A percentile compares a stretch with the other conserved stretches of the same genome.
Evolutionary conservation across 768 basidiomycete genomes (phyloP).

Genomic region (Lentinula sp.): DNA sequence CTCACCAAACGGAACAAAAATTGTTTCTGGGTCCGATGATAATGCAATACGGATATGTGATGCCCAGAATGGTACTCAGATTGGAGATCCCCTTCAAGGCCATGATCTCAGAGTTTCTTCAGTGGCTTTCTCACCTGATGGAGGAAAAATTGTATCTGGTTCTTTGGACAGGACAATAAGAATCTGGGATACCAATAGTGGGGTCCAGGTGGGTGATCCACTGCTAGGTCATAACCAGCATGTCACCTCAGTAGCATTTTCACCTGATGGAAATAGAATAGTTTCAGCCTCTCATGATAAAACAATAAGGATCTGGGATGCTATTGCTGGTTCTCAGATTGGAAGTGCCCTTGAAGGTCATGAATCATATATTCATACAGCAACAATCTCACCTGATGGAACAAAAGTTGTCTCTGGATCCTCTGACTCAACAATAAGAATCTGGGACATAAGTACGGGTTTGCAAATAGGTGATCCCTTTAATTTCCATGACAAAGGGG

Average conservation of each 20-base stretch:
- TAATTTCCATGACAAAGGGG: background rate
- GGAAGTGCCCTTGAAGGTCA: background rate
- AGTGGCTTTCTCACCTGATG: background rate
- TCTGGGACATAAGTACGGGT: slow-evolving; percentile 2
- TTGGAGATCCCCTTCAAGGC: background rate
- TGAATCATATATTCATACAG: background rate
- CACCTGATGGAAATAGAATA: background rate
- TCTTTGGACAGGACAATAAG: background rate
- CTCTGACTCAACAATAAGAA: background rate
- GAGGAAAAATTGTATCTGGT: background rate
- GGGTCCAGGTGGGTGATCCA: background rate
- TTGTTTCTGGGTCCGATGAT: background rate
- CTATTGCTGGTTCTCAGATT: background rate
- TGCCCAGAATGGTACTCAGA: background rate
- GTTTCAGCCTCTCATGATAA: background rate
- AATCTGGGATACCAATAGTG: background rate
- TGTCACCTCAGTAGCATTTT: background rate
- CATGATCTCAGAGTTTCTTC: background rate
- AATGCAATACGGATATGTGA: background rate
- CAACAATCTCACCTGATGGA: slow-evolving; percentile 16
- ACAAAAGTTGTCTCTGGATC: background rate
- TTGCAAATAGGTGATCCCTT: background rate
- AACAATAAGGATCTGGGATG: background rate
- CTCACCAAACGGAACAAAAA: background rate
- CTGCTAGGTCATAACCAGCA: background rate